Conservation (phyloP, 2,329 filamentous ascomycete genomes). For the Byssoonygena ceratinophila region DNA sequence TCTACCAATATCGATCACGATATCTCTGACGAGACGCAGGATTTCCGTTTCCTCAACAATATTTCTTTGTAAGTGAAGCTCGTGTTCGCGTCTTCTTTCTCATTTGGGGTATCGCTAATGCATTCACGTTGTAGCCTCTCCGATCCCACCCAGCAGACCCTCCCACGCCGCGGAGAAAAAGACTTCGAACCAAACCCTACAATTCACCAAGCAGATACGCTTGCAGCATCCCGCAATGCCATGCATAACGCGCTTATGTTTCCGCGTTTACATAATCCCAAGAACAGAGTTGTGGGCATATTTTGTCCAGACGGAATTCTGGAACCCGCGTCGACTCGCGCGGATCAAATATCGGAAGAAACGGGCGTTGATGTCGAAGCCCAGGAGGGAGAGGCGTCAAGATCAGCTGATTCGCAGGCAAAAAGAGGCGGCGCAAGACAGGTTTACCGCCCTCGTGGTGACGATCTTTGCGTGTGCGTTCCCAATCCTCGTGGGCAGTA, state of each 20-base stretch:
- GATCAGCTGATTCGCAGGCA: neutral
- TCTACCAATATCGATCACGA: slow-evolving; percentile 45
- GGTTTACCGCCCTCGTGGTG: slow-evolving; percentile 14
- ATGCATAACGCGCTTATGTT: slow-evolving; percentile 81
- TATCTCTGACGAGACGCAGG: slow-evolving; percentile 69
- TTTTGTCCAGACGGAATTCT: slow-evolving; percentile 56
- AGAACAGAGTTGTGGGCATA: slow-evolving; percentile 56
- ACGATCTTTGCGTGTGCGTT: slow-evolving; percentile 48
- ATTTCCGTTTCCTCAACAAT: slow-evolving; percentile 64
- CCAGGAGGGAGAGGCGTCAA: slow-evolving; percentile 16
- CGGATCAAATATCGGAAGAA: slow-evolving; percentile 3
- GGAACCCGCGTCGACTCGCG: neutral
- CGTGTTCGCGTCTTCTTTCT: neutral
- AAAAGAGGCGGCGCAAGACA: slow-evolving; percentile 6
- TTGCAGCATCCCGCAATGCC: slow-evolving; percentile 70
- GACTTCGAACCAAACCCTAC: slow-evolving; percentile 95
- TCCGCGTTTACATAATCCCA: slow-evolving; percentile 61
- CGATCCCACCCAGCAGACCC: slow-evolving; percentile 33
- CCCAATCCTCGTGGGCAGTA: slow-evolving; percentile 62
- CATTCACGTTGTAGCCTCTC: slow-evolving; percentile 22
- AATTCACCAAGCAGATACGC: slow-evolving; percentile 61
- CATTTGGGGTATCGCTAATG: neutral
- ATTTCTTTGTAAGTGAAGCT: slow-evolving; percentile 39
- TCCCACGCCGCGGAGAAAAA: slow-evolving; percentile 87
- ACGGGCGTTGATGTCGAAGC: neutral